Base-by-base conservation (phyloP, 192 early-diverging fungal genomes). In the Phycomyces blakesleeanus region DNA sequence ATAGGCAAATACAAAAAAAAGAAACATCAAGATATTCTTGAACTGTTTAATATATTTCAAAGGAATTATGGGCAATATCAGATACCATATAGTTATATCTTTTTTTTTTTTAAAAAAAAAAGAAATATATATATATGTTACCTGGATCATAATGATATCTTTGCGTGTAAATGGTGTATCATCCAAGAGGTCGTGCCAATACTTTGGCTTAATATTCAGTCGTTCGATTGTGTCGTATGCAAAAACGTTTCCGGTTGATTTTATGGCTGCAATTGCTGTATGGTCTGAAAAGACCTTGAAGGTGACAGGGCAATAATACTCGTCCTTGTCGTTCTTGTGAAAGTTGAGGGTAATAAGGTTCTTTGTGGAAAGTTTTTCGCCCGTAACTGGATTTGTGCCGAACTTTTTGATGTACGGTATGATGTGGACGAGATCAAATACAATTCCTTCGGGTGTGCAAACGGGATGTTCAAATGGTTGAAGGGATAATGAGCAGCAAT, bases 381-480 rank as follows among this genome's bases (percentile, higher is more conserved):
- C 94, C 0, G 89, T 93, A 16, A 94, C 91, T 18, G 96, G 96
- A 65, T 94, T 87, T 0, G 81, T 93, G 52, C 87, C 86, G 64
- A 87, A 80, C 66, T 95, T 93, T 47, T 85, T 87, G 58, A 89
- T 68, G 51, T 88, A 96, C 0, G 89, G 87, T 15, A 88, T 69
- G 51, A 98, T 98, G 68, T 92, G 86, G 6, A 86, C 76, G 3
- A 89, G 79, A 62, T 98, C 96, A 81, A 94, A 98, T 10, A 97
- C 82, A 38, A 76, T 88, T 16, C 96, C 96, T 27, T 94, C 91
- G 5, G 73, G 74, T 0, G 92, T 91, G 72, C 93, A 96, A 56
- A 93, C 82, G 1, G 96, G 94, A 57, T 84, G 80, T 50, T 84
- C 87, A 64, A 94, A 93, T 11, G 96, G 95, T 58, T 84, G 84